Conservation (phyloP, 345 rosid genomes). For the Barbarea vulgaris region DNA sequence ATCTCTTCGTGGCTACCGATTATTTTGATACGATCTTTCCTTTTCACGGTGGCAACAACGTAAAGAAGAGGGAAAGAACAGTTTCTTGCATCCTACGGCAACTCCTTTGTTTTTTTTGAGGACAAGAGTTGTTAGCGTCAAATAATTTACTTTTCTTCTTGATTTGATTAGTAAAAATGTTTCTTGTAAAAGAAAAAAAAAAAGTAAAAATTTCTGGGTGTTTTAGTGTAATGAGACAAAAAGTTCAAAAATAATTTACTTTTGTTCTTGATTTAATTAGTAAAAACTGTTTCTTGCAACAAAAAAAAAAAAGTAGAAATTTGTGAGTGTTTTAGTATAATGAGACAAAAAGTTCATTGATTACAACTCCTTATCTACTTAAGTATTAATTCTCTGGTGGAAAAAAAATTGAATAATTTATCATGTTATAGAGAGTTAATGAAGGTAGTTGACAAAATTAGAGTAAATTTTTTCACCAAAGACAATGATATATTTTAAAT, state of each 20-base stretch:
- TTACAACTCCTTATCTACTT: background rate
- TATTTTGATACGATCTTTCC: background rate
- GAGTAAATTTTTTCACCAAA: background rate
- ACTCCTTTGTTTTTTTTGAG: background rate
- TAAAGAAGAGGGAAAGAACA: background rate
- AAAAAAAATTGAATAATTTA: background rate
- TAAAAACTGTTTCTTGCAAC: background rate
- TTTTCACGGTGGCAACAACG: background rate
- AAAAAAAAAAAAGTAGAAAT: background rate
- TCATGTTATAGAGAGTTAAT: background rate
- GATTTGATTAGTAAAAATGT: background rate
- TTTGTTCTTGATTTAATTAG: background rate
- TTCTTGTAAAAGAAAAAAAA: background rate
- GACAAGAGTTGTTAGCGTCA: background rate
- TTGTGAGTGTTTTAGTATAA: background rate
- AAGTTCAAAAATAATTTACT: background rate
- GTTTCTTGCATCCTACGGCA: constrained; percentile 18
- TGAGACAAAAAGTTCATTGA: background rate
- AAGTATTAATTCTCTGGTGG: background rate
- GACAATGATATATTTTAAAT: background rate
- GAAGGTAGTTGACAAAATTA: background rate
- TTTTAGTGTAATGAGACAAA: background rate
- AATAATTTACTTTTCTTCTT: background rate
- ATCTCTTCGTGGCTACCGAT: background rate
- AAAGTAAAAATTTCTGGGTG: no score